phyloP scores from a whole-genome alignment of 148 eudicot species.

The Linanthus parryae region DNA sequence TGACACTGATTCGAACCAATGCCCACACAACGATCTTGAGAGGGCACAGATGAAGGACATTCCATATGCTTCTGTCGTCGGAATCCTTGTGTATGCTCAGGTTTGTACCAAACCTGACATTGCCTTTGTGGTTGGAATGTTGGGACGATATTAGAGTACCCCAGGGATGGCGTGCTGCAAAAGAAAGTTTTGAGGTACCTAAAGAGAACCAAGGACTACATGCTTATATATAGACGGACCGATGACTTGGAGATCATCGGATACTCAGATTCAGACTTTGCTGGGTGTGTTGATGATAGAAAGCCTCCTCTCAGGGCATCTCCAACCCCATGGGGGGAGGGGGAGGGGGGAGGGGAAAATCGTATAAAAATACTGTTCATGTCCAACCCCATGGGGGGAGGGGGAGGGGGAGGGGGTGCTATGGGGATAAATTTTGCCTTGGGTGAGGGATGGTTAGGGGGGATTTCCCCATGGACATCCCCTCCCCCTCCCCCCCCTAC shows the following conservation, averaged over 20 bases:
- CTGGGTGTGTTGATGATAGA: neutral
- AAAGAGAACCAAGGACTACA: neutral
- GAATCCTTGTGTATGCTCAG: neutral
- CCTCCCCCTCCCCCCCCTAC: too few species aligned
- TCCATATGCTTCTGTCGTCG: neutral
- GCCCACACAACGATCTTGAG: neutral
- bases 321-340: too few species aligned
- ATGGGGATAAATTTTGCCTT: too few species aligned
- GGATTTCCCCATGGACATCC: too few species aligned
- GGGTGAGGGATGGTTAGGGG: too few species aligned
- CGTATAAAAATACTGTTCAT: too few species aligned
- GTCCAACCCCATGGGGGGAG: too few species aligned
- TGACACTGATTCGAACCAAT: neutral
- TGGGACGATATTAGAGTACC: neutral
- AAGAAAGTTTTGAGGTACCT: neutral
- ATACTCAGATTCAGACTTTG: slow-evolving; percentile 1
- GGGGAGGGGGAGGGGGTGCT: too few species aligned
- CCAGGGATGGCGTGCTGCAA: neutral
- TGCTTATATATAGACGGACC: neutral
- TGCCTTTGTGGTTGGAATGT: neutral
- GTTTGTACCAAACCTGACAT: neutral
- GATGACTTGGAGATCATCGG: neutral
- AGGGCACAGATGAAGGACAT: neutral
- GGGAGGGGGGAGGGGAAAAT: too few species aligned
- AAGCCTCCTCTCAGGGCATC: too few species aligned